phyloP scores from a whole-genome alignment of 2,329 filamentous ascomycete genomes.

The Epichloe sylvatica region DNA sequence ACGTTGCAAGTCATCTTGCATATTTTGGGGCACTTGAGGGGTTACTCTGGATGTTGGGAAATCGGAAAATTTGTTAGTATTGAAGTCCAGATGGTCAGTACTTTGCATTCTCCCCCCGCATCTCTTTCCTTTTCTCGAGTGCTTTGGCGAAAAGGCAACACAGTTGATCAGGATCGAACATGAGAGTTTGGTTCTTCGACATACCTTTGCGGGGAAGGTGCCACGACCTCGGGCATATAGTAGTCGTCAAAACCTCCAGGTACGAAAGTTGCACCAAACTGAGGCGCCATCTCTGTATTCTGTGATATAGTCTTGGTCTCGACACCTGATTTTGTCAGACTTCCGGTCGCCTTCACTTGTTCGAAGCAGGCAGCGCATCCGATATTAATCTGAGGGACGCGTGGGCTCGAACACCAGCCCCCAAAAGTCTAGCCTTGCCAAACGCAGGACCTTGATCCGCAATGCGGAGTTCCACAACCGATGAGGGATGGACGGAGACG shows the following conservation, averaged over 20 bases:
- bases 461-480: not conserved
- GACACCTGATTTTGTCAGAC: not conserved
- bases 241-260: conserved; percentile 45
- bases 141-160: not conserved
- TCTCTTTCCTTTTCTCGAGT: not conserved
- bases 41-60: conserved; percentile 52
- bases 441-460: not conserved
- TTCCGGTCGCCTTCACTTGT: not conserved
- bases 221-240: conserved; percentile 46
- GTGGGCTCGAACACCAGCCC: not conserved
- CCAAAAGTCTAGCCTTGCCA: not conserved
- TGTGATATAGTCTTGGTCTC: conserved; percentile 10
- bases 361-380: not conserved
- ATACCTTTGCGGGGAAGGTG: conserved; percentile 44
- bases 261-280: conserved; percentile 42
- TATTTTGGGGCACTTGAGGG: conserved; percentile 91
- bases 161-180: not conserved
- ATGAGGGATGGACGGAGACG: not conserved
- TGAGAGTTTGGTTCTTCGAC: conserved; percentile 10
- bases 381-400: not conserved
- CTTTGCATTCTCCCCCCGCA: not conserved
- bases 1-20: conserved; percentile 85
- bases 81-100: conserved; percentile 15
- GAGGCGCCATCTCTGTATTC: conserved; percentile 12
- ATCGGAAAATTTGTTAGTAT: conserved; percentile 22